These are phyloP conservation scores for Annulohypoxylon bovei DNA, from an alignment of 495 filamentous ascomycete species.

Conservation along the genomic window DNA sequence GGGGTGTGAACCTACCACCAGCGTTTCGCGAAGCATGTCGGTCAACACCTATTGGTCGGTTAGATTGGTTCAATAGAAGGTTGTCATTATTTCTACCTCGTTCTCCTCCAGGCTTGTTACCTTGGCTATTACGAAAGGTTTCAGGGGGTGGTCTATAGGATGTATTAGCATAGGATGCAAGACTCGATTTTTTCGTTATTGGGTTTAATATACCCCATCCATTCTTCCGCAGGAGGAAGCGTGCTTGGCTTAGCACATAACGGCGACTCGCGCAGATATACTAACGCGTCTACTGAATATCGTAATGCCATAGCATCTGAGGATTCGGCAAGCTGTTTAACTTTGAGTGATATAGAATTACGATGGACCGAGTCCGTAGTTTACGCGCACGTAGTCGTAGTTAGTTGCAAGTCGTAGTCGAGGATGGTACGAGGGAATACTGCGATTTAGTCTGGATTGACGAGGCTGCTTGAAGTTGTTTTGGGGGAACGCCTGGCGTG, in stretches of 20 bases:
- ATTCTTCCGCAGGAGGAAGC: conserved; percentile 91
- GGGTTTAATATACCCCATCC: conserved; percentile 86
- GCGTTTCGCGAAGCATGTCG: conserved; percentile 69
- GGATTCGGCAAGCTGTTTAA: background rate
- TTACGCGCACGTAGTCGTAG: background rate
- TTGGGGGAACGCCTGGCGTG: conserved; percentile 12
- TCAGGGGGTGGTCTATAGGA: conserved; percentile 54
- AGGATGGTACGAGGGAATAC: background rate
- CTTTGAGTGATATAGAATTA: background rate
- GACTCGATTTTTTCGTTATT: background rate
- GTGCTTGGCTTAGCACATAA: conserved; percentile 81
- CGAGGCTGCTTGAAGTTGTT: conserved; percentile 1
- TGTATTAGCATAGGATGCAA: conserved; percentile 29
- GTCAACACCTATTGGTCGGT: conserved; percentile 68
- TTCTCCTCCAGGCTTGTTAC: conserved; percentile 52
- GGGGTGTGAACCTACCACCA: conserved; percentile 49
- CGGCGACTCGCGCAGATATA: conserved; percentile 81
- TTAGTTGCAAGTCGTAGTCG: background rate
- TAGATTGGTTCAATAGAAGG: conserved; percentile 56
- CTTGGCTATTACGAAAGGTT: conserved; percentile 51
- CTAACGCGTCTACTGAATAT: conserved; percentile 84
- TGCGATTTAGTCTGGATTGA: background rate
- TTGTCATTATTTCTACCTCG: conserved; percentile 55
- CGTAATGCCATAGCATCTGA: conserved; percentile 60
- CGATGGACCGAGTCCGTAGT: conserved; percentile 1